Evolutionary conservation across 257 asterid species (phyloP).

Genomic region (Primulina huaijiensis): DNA sequence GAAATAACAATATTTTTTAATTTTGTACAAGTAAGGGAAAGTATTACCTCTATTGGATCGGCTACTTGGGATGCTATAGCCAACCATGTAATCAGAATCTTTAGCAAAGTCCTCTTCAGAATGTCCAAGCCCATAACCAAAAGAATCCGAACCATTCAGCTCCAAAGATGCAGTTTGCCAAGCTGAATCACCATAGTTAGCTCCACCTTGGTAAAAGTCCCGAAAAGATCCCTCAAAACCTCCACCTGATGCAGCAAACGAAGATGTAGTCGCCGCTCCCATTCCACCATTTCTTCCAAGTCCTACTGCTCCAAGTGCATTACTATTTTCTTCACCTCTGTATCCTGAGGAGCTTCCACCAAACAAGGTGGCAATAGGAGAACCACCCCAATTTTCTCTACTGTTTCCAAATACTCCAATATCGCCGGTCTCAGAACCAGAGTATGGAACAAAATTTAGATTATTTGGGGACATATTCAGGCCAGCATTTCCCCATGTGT

Average conservation of each 20-base stretch:
- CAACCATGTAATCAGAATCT: conserved; percentile 40
- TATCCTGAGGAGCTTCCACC: conserved; percentile 56
- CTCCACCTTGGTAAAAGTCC: conserved; percentile 36
- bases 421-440: conserved; percentile 54
- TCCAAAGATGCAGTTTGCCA: conserved; percentile 46
- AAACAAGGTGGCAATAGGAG: conserved; percentile 47
- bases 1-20: conserved; percentile 6
- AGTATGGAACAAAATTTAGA: conserved; percentile 52
- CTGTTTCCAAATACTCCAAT: conserved; percentile 69
- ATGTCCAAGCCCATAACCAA: conserved; percentile 49
- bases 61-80: conserved; percentile 50
- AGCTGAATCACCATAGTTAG: conserved; percentile 42
- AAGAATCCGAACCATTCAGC: conserved; percentile 40
- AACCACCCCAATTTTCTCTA: conserved; percentile 59
- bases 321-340: conserved; percentile 58
- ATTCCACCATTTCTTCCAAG: conserved; percentile 54
- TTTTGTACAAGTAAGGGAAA: conserved; percentile 18
- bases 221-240: conserved; percentile 43
- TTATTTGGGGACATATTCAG: conserved; percentile 47
- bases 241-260: conserved; percentile 49
- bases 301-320: conserved; percentile 55
- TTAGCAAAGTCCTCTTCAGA: conserved; percentile 39
- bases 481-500: conserved; percentile 67
- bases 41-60: conserved; percentile 71
- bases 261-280: conserved; percentile 42